Base-by-base conservation (phyloP, 176 grass and related monocot genomes). In the Lolium perenne region DNA sequence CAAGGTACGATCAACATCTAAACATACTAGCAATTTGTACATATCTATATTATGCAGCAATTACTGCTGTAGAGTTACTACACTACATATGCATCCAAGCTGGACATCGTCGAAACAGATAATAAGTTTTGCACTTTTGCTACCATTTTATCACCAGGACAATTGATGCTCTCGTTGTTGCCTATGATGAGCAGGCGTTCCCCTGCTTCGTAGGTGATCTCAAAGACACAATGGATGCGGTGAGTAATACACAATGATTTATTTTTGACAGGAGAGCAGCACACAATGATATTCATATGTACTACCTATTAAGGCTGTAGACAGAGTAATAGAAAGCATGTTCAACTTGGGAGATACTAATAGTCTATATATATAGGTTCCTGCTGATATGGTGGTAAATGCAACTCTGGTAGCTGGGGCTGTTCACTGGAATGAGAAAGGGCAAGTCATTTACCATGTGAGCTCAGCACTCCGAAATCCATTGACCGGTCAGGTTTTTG, bases 151-250 rank as follows among this genome's bases (percentile, higher is more conserved):
- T 10, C 74, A 83, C 67, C 82, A 93, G 91, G 88, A 93, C 88
- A 63, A 85, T 93, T 47, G 91, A 93, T 75, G 86, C 69, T 55
- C 20, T 93, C 15, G 65, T 93, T 57, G 70, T 85, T 60, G 91
- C 84, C 53, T 90, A 66, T 8, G 53, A 48, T 21, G 86, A 90
- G 59, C 84, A 86, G 23, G 89, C 83, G 1, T 77, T 90, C 71
- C 81, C 91, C 46, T 93, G 85, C 78, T 93, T 87, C 70, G 74
- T 93, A 53, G 77, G 81, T 14, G 74, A 67, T 79, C 49, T 4
- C 58, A 87, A 85, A 1, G 64, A 40, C 15, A 69, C 85, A 57
- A 81, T 90, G 77, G 91, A 93, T 58, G 70, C 77, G 55, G 91
- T 93, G 41, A 64, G 78, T 84, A 63, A 38, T 66, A 18, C 25